These are phyloP conservation scores for Monilinia laxa DNA, from an alignment of 2,329 filamentous ascomycete genomes.

Conservation along the genomic window DNA sequence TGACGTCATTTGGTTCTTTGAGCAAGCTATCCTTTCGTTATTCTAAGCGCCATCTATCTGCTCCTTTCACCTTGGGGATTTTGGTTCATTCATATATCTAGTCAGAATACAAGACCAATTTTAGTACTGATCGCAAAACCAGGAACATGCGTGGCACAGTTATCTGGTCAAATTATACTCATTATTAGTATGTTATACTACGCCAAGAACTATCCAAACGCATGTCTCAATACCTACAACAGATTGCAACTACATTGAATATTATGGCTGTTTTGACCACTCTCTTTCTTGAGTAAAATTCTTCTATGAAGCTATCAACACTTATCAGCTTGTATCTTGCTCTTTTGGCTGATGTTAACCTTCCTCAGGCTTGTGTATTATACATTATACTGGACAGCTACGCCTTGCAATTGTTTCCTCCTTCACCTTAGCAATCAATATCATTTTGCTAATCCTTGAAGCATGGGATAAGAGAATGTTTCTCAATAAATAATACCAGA, in stretches of 20 bases:
- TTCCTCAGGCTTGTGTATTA: neutral
- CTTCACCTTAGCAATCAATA: conserved; percentile 23
- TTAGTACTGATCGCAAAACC: neutral
- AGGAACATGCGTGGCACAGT: neutral
- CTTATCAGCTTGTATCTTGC: neutral
- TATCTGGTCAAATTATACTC: neutral
- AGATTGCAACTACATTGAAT: neutral
- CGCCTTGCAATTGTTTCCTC: conserved; percentile 23
- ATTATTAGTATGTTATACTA: neutral
- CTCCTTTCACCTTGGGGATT: neutral
- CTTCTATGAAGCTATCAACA: neutral
- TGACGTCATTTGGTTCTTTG: neutral
- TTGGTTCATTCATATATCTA: neutral
- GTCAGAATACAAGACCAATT: neutral
- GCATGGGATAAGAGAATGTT: conserved; percentile 24
- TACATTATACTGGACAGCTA: neutral
- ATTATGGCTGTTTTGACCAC: neutral
- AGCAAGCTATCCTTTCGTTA: neutral
- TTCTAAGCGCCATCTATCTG: neutral
- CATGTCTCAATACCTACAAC: neutral
- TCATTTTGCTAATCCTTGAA: conserved; percentile 26
- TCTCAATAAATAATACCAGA: conserved; percentile 13
- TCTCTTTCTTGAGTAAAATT: conserved; percentile 25
- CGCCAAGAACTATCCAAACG: neutral
- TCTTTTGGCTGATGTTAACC: neutral